A percentile compares a stretch with the other conserved stretches of the same genome.
These are phyloP conservation scores for Wallemia mellicola DNA, from an alignment of 1,284 basidiomycete species.

Conservation along the genomic window DNA sequence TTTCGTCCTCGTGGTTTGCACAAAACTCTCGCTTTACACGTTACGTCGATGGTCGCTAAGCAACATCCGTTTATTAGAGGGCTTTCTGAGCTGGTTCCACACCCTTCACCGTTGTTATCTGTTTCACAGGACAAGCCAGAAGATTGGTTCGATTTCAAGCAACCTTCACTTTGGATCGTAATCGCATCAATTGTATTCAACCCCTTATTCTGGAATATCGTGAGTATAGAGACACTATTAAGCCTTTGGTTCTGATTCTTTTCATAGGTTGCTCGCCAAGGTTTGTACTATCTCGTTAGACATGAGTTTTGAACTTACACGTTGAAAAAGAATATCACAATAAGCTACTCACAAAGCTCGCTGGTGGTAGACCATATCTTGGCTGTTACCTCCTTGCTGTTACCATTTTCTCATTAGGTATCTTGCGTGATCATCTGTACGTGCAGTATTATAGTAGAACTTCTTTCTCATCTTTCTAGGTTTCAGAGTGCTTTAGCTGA, in stretches of 20 bases:
- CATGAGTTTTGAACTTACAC: constrained; percentile 1
- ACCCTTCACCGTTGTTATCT: neutral
- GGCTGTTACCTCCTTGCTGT: constrained; percentile 77
- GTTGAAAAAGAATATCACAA: constrained; percentile 45
- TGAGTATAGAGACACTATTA: constrained; percentile 33
- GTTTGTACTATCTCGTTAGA: constrained; percentile 1
- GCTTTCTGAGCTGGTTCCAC: neutral
- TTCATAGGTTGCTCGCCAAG: neutral
- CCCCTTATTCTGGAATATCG: constrained; percentile 80
- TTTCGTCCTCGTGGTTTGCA: neutral
- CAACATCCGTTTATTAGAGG: neutral
- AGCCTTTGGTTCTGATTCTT: neutral
- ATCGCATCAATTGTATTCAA: constrained; percentile 36
- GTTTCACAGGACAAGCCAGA: constrained; percentile 2
- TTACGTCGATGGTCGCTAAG: neutral
- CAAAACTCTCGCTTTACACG: neutral
- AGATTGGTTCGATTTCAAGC: neutral
- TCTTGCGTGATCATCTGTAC: constrained; percentile 57
- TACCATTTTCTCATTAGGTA: constrained; percentile 61
- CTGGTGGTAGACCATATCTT: constrained; percentile 35
- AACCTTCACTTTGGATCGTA: neutral
- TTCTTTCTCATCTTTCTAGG: constrained; percentile 1
- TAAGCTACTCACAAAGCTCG: constrained; percentile 51
- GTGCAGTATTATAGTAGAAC: constrained; percentile 13
- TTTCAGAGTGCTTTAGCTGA: constrained; percentile 27